Percentiles rank a stretch among this genome's conserved stretches.
These are phyloP conservation scores for Ustilago trichophora DNA, from an alignment of 1,284 basidiomycete species.

Conservation along the genomic window DNA sequence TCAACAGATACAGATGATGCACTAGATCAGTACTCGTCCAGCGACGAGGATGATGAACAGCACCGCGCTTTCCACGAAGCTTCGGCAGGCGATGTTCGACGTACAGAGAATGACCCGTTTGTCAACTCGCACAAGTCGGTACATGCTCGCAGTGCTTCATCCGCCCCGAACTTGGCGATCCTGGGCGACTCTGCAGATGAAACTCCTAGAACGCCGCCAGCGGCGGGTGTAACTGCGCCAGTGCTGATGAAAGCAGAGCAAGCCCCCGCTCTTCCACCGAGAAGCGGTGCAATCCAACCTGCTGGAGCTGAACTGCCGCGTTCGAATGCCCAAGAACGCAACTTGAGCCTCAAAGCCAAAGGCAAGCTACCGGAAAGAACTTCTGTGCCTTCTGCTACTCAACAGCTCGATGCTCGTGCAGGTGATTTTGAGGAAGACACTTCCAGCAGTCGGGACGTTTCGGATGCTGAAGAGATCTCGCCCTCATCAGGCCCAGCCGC, in stretches of 20 bases:
- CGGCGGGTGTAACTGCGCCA: no score
- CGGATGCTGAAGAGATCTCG: slow-evolving; percentile 19
- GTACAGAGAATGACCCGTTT: slow-evolving; percentile 12
- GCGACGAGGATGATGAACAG: slow-evolving; percentile 39
- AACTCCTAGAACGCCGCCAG: no score
- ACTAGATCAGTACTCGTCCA: slow-evolving; percentile 33
- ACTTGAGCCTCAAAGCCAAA: slow-evolving; percentile 24
- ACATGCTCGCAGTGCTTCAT: slow-evolving; percentile 25
- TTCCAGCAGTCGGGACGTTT: slow-evolving; percentile 43
- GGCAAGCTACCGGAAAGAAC: slow-evolving; percentile 35
- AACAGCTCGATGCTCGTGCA: slow-evolving; percentile 8
- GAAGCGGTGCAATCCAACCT: background rate
- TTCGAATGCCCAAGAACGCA: slow-evolving; percentile 3
- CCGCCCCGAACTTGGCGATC: slow-evolving; percentile 20
- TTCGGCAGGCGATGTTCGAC: background rate
- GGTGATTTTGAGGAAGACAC: slow-evolving; percentile 46
- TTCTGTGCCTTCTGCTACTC: background rate
- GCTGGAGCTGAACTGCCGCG: background rate
- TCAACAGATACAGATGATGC: slow-evolving; percentile 42
- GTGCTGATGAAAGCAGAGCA: no score
- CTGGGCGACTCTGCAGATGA: background rate
- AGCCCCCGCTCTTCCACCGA: background rate
- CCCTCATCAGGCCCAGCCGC: background rate
- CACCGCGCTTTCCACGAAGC: slow-evolving; percentile 30
- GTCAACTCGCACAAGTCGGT: slow-evolving; percentile 16